A percentile compares a stretch with the other conserved stretches of the same genome.
These are phyloP conservation scores for Orbilia blumenaviensis DNA, from an alignment of 2,329 filamentous ascomycete species.

Conservation along the genomic window DNA sequence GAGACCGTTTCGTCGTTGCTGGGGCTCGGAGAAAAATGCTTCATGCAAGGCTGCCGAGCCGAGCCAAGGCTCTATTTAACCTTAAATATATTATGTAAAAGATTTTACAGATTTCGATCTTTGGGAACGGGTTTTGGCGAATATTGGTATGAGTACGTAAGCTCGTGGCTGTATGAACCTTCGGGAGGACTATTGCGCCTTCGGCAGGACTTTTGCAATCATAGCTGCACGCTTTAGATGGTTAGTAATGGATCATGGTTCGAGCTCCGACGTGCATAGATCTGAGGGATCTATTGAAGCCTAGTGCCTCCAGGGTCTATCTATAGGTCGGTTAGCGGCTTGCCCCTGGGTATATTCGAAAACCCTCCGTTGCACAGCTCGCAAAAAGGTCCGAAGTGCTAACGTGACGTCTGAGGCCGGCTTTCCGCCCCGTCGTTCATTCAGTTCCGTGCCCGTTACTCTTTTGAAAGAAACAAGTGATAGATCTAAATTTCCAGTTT, in stretches of 20 bases:
- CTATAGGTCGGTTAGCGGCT: background rate
- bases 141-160: background rate
- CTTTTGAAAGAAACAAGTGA: no score
- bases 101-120: background rate
- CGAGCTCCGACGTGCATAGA: background rate
- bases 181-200: background rate
- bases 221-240: background rate
- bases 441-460: no score
- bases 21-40: background rate
- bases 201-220: background rate
- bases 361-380: no score
- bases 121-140: background rate
- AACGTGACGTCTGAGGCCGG: no score
- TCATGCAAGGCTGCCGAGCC: background rate
- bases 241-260: background rate
- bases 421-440: no score
- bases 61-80: slow-evolving; percentile 13
- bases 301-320: background rate
- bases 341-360: background rate
- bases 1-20: background rate
- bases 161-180: background rate
- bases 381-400: no score
- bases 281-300: background rate
- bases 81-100: slow-evolving; percentile 13
- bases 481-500: no score